Evolutionary conservation across 805 yeast species (phyloP).

Genomic region (Brettanomyces bruxellensis): DNA sequence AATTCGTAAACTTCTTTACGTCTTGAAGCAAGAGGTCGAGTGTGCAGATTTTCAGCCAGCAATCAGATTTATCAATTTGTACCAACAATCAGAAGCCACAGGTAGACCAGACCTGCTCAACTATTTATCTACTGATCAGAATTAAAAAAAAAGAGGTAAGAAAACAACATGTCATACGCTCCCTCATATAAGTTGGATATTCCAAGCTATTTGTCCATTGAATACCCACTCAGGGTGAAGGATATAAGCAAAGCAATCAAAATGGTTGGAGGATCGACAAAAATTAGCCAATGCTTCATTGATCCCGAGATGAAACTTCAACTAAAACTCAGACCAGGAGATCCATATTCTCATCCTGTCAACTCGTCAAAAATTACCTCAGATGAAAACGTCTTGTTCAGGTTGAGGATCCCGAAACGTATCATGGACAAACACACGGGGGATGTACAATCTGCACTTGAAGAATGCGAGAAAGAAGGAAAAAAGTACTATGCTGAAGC

Average conservation of each 20-base stretch:
- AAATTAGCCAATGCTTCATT: slow-evolving; percentile 33
- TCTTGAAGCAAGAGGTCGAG: too few relatives aligned
- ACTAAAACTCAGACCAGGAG: slow-evolving; percentile 25
- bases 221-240: slow-evolving; percentile 65
- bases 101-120: too few relatives aligned
- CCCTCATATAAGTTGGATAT: slow-evolving; percentile 48
- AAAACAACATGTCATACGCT: slow-evolving; percentile 5
- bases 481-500: slow-evolving; percentile 42
- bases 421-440: slow-evolving; percentile 33
- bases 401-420: slow-evolving; percentile 51
- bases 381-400: slow-evolving; percentile 50
- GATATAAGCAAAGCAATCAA: slow-evolving; percentile 53
- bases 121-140: too few relatives aligned
- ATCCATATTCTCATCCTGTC: slow-evolving; percentile 48
- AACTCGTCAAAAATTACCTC: slow-evolving; percentile 38
- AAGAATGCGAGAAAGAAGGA: slow-evolving; percentile 25
- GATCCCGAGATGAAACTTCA: slow-evolving; percentile 22
- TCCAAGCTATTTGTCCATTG: slow-evolving; percentile 68
- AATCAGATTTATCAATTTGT: too few relatives aligned
- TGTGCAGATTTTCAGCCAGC: too few relatives aligned
- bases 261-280: slow-evolving; percentile 58
- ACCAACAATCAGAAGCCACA: too few relatives aligned
- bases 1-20: too few relatives aligned
- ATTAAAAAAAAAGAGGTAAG: too few relatives aligned
- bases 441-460: slow-evolving; percentile 34